Percentiles rank a stretch among this genome's conserved stretches.
These are phyloP conservation scores for Yarrowia keelungensis DNA, from an alignment of 805 yeast genomes.

Conservation along the genomic window DNA sequence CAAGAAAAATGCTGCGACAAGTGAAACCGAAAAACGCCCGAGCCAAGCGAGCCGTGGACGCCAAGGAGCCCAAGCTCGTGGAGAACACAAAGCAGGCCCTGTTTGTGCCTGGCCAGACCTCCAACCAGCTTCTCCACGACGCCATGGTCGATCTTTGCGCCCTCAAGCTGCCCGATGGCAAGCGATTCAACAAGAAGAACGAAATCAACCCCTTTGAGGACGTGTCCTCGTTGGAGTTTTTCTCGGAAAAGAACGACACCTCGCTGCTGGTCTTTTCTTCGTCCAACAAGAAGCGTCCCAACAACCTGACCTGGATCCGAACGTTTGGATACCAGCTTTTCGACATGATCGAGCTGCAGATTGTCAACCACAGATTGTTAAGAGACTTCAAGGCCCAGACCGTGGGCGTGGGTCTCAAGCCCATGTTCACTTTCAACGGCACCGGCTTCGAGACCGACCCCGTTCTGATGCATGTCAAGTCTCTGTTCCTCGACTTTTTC, in stretches of 20 bases:
- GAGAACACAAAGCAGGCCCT: slow-evolving; percentile 91
- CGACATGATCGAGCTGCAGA: slow-evolving; percentile 91
- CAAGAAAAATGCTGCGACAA: slow-evolving; percentile 30
- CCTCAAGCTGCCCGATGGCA: slow-evolving; percentile 86
- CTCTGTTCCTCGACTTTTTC: slow-evolving; percentile 88
- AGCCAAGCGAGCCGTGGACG: slow-evolving; percentile 90
- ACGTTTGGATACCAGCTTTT: slow-evolving; percentile 89
- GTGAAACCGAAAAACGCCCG: slow-evolving; percentile 90
- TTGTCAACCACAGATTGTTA: slow-evolving; percentile 71
- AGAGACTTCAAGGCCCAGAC: slow-evolving; percentile 81
- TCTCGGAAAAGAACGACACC: slow-evolving; percentile 92
- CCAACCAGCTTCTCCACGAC: slow-evolving; percentile 82
- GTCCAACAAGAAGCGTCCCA: slow-evolving; percentile 89
- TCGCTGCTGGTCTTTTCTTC: slow-evolving; percentile 82
- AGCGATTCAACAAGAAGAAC: slow-evolving; percentile 87
- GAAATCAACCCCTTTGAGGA: slow-evolving; percentile 94
- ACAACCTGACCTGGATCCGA: slow-evolving; percentile 84
- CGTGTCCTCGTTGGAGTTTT: slow-evolving; percentile 80
- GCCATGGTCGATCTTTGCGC: slow-evolving; percentile 88
- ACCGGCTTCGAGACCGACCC: slow-evolving; percentile 90
- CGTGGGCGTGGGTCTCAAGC: slow-evolving; percentile 87
- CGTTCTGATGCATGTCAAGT: slow-evolving; percentile 80
- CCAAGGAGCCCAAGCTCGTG: slow-evolving; percentile 82
- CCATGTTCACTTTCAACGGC: slow-evolving; percentile 93
- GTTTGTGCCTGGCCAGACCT: slow-evolving; percentile 87